Conservation (phyloP, 139 green algal genomes). For the Tetradesmus obliquus region DNA sequence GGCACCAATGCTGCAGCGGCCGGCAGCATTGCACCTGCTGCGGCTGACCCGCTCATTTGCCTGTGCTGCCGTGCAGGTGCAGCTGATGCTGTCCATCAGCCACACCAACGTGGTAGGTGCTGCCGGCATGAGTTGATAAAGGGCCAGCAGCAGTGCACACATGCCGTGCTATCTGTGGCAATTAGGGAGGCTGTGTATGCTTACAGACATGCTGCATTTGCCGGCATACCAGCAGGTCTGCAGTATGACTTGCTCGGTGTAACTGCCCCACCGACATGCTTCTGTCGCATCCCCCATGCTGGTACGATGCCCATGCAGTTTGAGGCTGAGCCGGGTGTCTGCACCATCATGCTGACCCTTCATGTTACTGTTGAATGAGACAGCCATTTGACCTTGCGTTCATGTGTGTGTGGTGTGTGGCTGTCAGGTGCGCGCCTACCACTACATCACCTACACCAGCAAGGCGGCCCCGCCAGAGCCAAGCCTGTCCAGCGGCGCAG, state of each 20-base stretch:
- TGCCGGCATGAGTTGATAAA: neutral
- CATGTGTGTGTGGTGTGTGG: neutral
- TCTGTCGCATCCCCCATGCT: no score
- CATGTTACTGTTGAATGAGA: no score
- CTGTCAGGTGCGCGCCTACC: neutral
- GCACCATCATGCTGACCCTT: no score
- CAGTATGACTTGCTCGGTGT: no score
- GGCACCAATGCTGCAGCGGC: neutral
- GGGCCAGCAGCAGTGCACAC: neutral
- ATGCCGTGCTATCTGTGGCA: no score
- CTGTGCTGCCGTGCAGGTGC: neutral
- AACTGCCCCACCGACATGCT: no score
- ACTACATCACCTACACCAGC: conserved; percentile 1
- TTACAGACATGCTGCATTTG: no score
- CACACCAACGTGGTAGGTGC: neutral
- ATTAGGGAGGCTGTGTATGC: no score
- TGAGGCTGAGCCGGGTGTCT: no score
- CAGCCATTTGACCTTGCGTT: neutral
- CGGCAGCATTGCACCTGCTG: neutral
- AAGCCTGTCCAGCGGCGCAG: neutral
- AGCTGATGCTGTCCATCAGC: neutral
- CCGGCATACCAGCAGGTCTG: no score
- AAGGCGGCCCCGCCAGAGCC: neutral
- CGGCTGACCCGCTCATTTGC: neutral
- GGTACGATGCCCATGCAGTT: no score